Percentiles rank a stretch among this genome's conserved stretches.
phyloP scores from a whole-genome alignment of 305 asterid genomes.

The Fraxinus dipetala region DNA sequence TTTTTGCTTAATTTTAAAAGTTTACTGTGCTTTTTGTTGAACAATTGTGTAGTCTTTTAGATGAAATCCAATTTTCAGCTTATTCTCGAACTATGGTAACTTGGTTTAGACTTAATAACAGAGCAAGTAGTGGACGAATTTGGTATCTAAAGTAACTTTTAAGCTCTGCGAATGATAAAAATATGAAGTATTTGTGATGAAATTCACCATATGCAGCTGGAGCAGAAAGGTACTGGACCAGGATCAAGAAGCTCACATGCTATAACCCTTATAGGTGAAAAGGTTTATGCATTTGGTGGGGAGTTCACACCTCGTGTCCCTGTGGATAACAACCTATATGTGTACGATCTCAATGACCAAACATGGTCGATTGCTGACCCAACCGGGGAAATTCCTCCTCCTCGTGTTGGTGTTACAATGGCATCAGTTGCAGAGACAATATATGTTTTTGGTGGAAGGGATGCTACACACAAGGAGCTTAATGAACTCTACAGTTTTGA shows the following conservation, averaged over 20 bases:
- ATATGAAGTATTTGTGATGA: neutral
- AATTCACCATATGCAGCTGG: conserved; percentile 50
- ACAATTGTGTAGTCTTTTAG: neutral
- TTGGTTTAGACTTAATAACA: neutral
- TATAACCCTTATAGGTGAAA: conserved; percentile 63
- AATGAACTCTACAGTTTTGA: conserved; percentile 59
- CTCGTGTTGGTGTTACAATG: conserved; percentile 90
- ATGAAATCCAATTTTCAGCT: neutral
- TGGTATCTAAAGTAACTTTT: neutral
- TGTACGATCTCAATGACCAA: conserved; percentile 50
- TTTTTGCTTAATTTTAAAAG: neutral
- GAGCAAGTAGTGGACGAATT: neutral
- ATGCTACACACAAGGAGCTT: conserved; percentile 65
- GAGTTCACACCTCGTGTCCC: conserved; percentile 84
- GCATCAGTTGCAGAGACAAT: conserved; percentile 49
- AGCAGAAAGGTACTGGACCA: conserved; percentile 67
- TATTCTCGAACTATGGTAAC: neutral
- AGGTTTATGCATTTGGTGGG: conserved; percentile 77
- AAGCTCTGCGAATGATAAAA: neutral
- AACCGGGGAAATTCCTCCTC: conserved; percentile 63
- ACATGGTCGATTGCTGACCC: conserved; percentile 62
- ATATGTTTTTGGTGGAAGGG: conserved; percentile 80
- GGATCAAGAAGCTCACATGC: conserved; percentile 93
- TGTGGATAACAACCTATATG: conserved; percentile 64
- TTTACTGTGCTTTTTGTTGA: neutral